A percentile compares a stretch with the other conserved stretches of the same genome.
Evolutionary conservation across 805 yeast species (phyloP).

Genomic region (Candida tallmaniae): DNA sequence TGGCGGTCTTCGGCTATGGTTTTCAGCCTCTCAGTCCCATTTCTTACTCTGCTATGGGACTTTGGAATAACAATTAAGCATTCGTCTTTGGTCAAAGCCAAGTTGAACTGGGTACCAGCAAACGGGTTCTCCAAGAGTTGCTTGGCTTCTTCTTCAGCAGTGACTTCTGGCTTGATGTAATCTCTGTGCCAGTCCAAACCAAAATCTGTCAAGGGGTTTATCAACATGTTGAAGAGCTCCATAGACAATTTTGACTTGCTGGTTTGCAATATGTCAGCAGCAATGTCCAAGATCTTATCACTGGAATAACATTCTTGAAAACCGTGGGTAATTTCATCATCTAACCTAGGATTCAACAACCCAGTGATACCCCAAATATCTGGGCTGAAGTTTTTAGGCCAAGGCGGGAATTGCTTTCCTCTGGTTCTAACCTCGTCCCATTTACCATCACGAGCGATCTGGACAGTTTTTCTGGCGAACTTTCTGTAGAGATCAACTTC

Average conservation of each 20-base stretch:
- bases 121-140: slow-evolving; percentile 35
- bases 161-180: slow-evolving; percentile 43
- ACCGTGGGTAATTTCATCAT: slow-evolving; percentile 15
- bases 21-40: slow-evolving; percentile 39
- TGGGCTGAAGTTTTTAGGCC: slow-evolving; percentile 47
- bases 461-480: slow-evolving; percentile 36
- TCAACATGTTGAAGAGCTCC: slow-evolving; percentile 51
- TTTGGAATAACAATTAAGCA: slow-evolving; percentile 48
- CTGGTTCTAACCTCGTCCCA: slow-evolving; percentile 48
- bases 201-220: slow-evolving; percentile 49
- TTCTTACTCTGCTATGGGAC: slow-evolving; percentile 43
- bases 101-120: slow-evolving; percentile 49
- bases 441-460: slow-evolving; percentile 41
- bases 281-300: slow-evolving; percentile 35
- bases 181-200: slow-evolving; percentile 54
- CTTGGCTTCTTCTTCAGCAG: slow-evolving; percentile 40
- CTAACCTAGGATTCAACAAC: slow-evolving; percentile 40
- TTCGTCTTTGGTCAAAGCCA: slow-evolving; percentile 43
- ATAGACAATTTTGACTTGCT: slow-evolving; percentile 30
- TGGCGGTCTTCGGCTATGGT: slow-evolving; percentile 29
- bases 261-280: slow-evolving; percentile 41
- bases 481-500: slow-evolving; percentile 32
- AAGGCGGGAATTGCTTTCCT: slow-evolving; percentile 56
- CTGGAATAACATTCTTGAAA: slow-evolving; percentile 40
- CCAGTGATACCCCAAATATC: slow-evolving; percentile 53